Base-by-base conservation (phyloP, 345 rosid species). In the Arabidopsis arenosa region DNA sequence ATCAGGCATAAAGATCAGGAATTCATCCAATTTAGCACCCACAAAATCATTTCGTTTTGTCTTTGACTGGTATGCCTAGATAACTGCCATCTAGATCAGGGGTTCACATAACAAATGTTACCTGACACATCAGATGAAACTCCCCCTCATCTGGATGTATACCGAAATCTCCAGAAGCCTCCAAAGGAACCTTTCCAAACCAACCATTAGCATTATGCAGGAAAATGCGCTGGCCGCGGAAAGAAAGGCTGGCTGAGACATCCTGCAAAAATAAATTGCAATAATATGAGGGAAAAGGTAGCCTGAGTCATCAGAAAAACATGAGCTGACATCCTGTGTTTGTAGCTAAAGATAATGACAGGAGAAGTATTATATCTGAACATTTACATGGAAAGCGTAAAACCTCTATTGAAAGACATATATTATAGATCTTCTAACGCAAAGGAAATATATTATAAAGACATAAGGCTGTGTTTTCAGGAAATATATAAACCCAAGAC, bases 121-220 rank as follows among this genome's bases (percentile, higher is more conserved):
- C 98, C 93, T 94, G 98, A 79, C 98, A 94, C 98, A 94, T 94
- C 26, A 94, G 80, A 72, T 94, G 98, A 82, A 90, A 94, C 86
- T 94, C 96, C 70, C 98, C 98, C 51, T 94, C 98, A 84, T 92
- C 95, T 26, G 98, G 98, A 83, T 94, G 93, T 68, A 94, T 92
- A 58, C 98, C 98, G 75, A 92, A 89, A 85, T 92, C 95, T 82
- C 98, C 97, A 74, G 98, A 94, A 84, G 96, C 96, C 86, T 94
- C 98, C 70, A 94, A 83, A 40, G 98, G 98, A 86, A 88, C 86
- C 74, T 83, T 84, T 65, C 98, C 98, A 86, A 89, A 94, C 93
- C 91, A 86, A 72, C 98, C 98, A 82, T 85, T 89, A 68, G 95
- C 82, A 80, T 94, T 92, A 69, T 94, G 97, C 65, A 94, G 84